A percentile compares a stretch with the other conserved stretches of the same genome.
phyloP scores from a whole-genome alignment of 2,329 filamentous ascomycete species.

The Nemania sp. region DNA sequence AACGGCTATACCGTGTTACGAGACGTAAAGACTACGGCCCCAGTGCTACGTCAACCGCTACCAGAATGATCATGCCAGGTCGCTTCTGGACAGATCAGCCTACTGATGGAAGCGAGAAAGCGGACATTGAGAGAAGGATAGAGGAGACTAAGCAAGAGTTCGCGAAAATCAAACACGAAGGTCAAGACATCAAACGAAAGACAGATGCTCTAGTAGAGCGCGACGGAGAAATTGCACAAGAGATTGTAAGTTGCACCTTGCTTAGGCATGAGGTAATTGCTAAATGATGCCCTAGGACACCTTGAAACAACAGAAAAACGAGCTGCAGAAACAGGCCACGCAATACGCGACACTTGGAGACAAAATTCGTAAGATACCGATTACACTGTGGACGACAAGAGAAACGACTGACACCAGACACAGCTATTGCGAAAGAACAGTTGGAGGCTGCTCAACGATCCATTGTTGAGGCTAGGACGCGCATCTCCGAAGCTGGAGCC shows the following conservation, averaged over 20 bases:
- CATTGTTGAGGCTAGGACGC: constrained; percentile 42
- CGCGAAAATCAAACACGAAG: constrained; percentile 41
- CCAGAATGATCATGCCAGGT: constrained; percentile 63
- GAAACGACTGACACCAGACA: constrained; percentile 27
- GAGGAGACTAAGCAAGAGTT: constrained; percentile 45
- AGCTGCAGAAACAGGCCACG: constrained; percentile 67
- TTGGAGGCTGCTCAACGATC: constrained; percentile 40
- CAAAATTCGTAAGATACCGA: constrained; percentile 63
- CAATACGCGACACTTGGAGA: constrained; percentile 69
- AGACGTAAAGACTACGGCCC: constrained; percentile 81
- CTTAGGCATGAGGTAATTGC: constrained; percentile 5
- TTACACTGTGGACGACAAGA: neutral
- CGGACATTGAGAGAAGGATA: constrained; percentile 59
- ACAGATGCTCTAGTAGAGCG: constrained; percentile 43
- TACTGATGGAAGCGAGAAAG: constrained; percentile 68
- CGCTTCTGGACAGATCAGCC: constrained; percentile 77
- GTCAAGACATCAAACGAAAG: constrained; percentile 43
- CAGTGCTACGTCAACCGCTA: constrained; percentile 69
- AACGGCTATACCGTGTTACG: constrained; percentile 64
- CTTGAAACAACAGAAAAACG: constrained; percentile 65
- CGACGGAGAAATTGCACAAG: constrained; percentile 48
- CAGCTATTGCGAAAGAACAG: constrained; percentile 42
- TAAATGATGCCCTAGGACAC: constrained; percentile 43
- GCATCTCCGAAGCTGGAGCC: constrained; percentile 55
- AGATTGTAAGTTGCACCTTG: constrained; percentile 45